A percentile compares a stretch with the other conserved stretches of the same genome.
Conservation (phyloP, 495 filamentous ascomycete species). For the Hypoxylon perforatum region DNA sequence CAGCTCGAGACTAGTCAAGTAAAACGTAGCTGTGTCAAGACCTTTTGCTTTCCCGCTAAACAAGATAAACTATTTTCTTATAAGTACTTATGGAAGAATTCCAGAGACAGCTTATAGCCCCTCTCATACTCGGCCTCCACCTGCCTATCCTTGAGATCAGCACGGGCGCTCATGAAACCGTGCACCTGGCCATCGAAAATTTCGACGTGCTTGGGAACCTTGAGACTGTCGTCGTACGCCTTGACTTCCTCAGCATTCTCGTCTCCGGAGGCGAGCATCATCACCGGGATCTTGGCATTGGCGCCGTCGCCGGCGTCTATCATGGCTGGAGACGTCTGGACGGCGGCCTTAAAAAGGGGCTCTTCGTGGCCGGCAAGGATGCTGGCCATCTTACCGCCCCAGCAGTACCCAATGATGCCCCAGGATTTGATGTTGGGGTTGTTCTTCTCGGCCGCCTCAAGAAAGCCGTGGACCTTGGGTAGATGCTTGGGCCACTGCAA, state of each 20-base stretch:
- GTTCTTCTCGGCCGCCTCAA: conserved; percentile 24
- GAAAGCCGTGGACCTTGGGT: conserved; percentile 24
- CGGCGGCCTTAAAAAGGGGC: conserved; percentile 27
- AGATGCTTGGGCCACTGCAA: conserved; percentile 21
- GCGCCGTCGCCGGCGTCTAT: conserved; percentile 50
- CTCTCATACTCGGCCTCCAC: conserved; percentile 71
- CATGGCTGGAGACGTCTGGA: conserved; percentile 30
- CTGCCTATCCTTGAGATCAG: conserved; percentile 64
- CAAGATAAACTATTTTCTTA: too few species aligned
- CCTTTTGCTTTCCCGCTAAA: too few species aligned
- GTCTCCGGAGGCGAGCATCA: conserved; percentile 62
- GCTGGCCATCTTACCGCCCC: conserved; percentile 44
- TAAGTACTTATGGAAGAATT: conserved; percentile 70
- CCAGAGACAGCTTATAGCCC: conserved; percentile 67
- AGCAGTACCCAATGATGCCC: conserved; percentile 44
- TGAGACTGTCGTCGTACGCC: conserved; percentile 65
- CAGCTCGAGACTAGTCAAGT: too few species aligned
- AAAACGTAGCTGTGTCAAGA: too few species aligned
- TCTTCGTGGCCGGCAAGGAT: conserved; percentile 25
- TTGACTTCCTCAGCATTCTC: conserved; percentile 63
- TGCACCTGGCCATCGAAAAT: conserved; percentile 72
- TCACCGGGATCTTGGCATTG: conserved; percentile 60
- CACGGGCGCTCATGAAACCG: conserved; percentile 73
- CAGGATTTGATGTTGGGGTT: conserved; percentile 34
- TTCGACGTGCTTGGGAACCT: conserved; percentile 67